Evolutionary conservation across 2,329 filamentous ascomycete species (phyloP).

Genomic region (Venturiaceae sp.): DNA sequence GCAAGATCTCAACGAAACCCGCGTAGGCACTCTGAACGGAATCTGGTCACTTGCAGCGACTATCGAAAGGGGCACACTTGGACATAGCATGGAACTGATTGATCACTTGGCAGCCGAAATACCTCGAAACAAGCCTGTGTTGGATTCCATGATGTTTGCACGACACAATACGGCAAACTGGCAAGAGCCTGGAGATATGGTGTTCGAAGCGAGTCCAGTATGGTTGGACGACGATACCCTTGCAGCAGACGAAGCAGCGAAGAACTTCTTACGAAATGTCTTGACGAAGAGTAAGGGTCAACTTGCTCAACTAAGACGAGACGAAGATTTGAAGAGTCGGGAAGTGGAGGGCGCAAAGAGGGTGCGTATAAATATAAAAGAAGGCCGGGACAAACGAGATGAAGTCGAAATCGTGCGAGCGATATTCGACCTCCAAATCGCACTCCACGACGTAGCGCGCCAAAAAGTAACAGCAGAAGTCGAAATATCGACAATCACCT

Average conservation of each 20-base stretch:
- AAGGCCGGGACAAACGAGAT: constrained; percentile 80
- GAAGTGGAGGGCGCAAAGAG: constrained; percentile 74
- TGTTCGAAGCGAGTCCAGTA: constrained; percentile 88
- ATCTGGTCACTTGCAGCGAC: constrained; percentile 75
- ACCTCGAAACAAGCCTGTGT: constrained; percentile 71
- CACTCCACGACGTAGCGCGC: constrained; percentile 73
- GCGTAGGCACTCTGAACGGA: constrained; percentile 71
- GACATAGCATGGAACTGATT: constrained; percentile 62
- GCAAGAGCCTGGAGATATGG: constrained; percentile 75
- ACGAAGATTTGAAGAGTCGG: constrained; percentile 75
- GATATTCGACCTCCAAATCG: constrained; percentile 78
- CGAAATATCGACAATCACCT: constrained; percentile 87
- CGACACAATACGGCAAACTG: constrained; percentile 71
- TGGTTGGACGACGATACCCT: constrained; percentile 93
- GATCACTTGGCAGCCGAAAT: constrained; percentile 72
- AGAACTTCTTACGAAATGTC: constrained; percentile 84
- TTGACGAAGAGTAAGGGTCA: constrained; percentile 83
- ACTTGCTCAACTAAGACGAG: constrained; percentile 66
- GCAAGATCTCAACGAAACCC: constrained; percentile 87
- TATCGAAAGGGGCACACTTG: constrained; percentile 71
- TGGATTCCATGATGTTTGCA: constrained; percentile 98
- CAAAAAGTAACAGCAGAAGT: constrained; percentile 82
- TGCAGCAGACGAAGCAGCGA: constrained; percentile 76
- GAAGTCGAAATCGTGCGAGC: constrained; percentile 75
- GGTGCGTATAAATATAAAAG: constrained; percentile 64